phyloP scores from a whole-genome alignment of 2,329 filamentous ascomycete genomes.

The Venturia effusa region DNA sequence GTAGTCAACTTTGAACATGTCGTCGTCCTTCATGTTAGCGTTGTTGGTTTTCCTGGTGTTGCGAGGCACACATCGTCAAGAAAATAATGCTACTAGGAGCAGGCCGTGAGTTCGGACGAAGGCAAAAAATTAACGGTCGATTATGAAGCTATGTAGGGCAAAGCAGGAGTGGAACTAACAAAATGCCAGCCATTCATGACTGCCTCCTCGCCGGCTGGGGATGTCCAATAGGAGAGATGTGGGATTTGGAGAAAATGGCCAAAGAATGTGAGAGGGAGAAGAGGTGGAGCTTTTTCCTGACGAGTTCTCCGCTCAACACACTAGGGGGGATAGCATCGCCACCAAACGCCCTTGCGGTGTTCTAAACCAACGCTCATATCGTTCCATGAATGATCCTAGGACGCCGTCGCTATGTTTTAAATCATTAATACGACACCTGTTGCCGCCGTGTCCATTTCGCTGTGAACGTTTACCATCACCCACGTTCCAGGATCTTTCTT shows the following conservation, averaged over 20 bases:
- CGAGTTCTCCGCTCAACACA: conserved; percentile 9
- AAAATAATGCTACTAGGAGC: not conserved
- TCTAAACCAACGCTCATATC: conserved; percentile 2
- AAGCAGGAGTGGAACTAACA: not conserved
- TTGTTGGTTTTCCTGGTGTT: too few species aligned
- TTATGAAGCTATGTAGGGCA: not conserved
- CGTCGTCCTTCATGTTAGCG: too few species aligned
- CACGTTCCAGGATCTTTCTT: not conserved
- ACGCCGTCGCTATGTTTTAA: conserved; percentile 10
- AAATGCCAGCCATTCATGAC: conserved; percentile 9
- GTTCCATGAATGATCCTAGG: conserved; percentile 2
- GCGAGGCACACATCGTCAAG: not conserved
- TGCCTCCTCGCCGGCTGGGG: conserved; percentile 11
- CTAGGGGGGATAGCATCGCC: conserved; percentile 10
- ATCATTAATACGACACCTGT: not conserved
- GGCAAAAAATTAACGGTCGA: not conserved
- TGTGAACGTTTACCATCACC: not conserved
- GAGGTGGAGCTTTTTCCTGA: conserved; percentile 12
- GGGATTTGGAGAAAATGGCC: conserved; percentile 11
- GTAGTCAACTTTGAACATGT: too few species aligned
- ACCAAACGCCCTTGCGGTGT: conserved; percentile 12
- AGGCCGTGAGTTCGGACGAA: not conserved
- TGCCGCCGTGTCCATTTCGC: not conserved
- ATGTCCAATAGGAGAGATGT: conserved; percentile 12
- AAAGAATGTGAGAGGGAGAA: conserved; percentile 9